Evolutionary conservation across 2,329 filamentous ascomycete species (phyloP).

Genomic region (Pseudovirgaria hyperparasitica): DNA sequence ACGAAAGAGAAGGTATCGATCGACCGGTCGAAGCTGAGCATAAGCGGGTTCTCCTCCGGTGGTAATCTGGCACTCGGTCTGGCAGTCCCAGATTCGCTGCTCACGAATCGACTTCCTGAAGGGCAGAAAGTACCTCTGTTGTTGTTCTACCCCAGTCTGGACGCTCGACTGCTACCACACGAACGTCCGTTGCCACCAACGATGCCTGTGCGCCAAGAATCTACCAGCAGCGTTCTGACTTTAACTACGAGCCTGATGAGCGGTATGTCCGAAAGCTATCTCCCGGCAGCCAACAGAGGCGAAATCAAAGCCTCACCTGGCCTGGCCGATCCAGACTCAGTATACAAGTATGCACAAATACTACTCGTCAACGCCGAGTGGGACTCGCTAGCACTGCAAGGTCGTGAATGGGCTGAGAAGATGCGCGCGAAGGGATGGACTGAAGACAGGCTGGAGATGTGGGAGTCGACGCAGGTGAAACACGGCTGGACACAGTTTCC

Average conservation of each 20-base stretch:
- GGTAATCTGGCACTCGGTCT: constrained; percentile 36
- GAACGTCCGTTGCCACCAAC: constrained; percentile 22
- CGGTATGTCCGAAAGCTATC: constrained; percentile 23
- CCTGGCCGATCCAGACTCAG: no score
- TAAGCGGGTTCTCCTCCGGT: constrained; percentile 34
- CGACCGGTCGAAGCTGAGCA: constrained; percentile 26
- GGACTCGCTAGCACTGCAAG: constrained; percentile 9
- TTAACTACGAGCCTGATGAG: constrained; percentile 13
- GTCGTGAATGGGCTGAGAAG: constrained; percentile 4
- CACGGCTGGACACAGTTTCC: constrained; percentile 34
- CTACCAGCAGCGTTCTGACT: constrained; percentile 15
- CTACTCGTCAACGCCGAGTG: constrained; percentile 28
- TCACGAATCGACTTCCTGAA: constrained; percentile 18
- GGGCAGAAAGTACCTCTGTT: constrained; percentile 25
- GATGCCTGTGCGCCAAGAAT: constrained; percentile 21
- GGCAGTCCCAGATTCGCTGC: constrained; percentile 20
- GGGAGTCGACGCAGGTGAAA: constrained; percentile 20
- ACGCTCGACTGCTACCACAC: constrained; percentile 27
- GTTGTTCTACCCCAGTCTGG: constrained; percentile 31
- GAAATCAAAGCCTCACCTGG: constrained; percentile 26
- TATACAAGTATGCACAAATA: no score
- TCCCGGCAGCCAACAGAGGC: constrained; percentile 30
- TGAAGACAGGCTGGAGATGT: constrained; percentile 24
- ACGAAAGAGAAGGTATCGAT: constrained; percentile 16
- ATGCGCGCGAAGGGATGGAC: constrained; percentile 16